Conservation (phyloP, 768 basidiomycete species). For the Sistotremastrum suecicum region DNA sequence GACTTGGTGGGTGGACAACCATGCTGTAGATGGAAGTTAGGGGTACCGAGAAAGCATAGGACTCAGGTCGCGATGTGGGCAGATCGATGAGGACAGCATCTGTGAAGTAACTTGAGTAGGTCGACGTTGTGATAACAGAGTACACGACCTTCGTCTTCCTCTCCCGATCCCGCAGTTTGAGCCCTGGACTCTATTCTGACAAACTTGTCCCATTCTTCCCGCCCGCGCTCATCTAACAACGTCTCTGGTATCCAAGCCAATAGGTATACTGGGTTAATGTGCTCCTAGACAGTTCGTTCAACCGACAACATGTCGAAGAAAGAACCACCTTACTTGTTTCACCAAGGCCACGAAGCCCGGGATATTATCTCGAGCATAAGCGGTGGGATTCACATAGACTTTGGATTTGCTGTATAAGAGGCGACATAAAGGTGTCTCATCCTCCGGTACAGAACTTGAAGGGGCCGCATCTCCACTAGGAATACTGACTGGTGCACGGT, state of each 20-base stretch:
- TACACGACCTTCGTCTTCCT: slow-evolving; percentile 55
- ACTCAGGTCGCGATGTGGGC: slow-evolving; percentile 71
- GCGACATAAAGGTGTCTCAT: slow-evolving; percentile 37
- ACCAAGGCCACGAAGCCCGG: slow-evolving; percentile 89
- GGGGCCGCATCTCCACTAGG: slow-evolving; percentile 7
- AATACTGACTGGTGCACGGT: slow-evolving; percentile 22
- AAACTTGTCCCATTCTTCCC: slow-evolving; percentile 83
- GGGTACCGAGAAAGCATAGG: slow-evolving; percentile 93
- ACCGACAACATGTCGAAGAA: slow-evolving; percentile 4
- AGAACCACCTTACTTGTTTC: slow-evolving; percentile 47
- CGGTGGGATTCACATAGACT: slow-evolving; percentile 91
- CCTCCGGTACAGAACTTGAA: slow-evolving; percentile 26
- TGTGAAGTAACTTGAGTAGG: slow-evolving; percentile 15
- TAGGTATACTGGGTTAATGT: slow-evolving; percentile 58
- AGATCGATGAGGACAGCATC: slow-evolving; percentile 79
- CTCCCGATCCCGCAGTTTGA: slow-evolving; percentile 20
- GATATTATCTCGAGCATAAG: slow-evolving; percentile 84
- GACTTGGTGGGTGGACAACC: slow-evolving; percentile 67
- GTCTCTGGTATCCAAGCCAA: slow-evolving; percentile 91
- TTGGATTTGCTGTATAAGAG: slow-evolving; percentile 86
- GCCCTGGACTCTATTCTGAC: slow-evolving; percentile 65
- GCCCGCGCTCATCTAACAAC: slow-evolving; percentile 67
- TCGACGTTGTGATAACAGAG: neutral
- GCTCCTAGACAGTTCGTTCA: slow-evolving; percentile 35
- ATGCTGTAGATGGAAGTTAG: slow-evolving; percentile 82